Percentiles rank a stretch among this genome's conserved stretches.
Conservation (phyloP, 768 basidiomycete species). For the Suillus decipiens region DNA sequence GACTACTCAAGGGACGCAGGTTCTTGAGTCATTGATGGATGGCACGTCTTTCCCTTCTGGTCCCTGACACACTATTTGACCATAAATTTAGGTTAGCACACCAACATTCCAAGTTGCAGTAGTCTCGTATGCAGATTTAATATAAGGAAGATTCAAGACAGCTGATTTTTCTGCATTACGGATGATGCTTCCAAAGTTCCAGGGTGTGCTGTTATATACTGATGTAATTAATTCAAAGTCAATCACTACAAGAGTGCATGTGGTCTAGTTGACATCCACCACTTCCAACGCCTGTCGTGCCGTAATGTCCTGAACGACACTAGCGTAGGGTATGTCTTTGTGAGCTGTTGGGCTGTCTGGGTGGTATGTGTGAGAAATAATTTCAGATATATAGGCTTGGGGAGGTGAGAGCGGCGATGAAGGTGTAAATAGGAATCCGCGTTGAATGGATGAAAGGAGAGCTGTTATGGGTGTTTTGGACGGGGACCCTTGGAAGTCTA, state of each 20-base stretch:
- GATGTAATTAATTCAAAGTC: not conserved
- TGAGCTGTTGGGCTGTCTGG: not conserved
- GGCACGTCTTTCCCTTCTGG: constrained; percentile 16
- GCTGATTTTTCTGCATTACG: not conserved
- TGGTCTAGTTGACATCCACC: not conserved
- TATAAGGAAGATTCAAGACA: not conserved
- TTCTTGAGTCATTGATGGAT: constrained; percentile 71
- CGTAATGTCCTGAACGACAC: not conserved
- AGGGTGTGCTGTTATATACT: not conserved
- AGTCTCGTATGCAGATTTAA: not conserved
- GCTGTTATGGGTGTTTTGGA: constrained; percentile 66
- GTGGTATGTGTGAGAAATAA: not conserved
- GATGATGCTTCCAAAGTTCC: not conserved
- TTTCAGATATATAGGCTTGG: constrained; percentile 38
- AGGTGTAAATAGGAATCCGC: constrained; percentile 68
- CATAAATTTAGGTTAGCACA: not conserved
- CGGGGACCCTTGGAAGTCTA: constrained; percentile 14
- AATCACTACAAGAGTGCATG: not conserved
- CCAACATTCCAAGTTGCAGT: not conserved
- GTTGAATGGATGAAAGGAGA: constrained; percentile 61
- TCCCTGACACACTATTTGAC: not conserved
- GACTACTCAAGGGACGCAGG: constrained; percentile 75
- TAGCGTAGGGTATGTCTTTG: not conserved
- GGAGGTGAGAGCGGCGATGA: constrained; percentile 63
- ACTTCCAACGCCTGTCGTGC: not conserved